Evolutionary conservation across 2,329 filamentous ascomycete species (phyloP).

Genomic region (Arachnopeziza araneosa): DNA sequence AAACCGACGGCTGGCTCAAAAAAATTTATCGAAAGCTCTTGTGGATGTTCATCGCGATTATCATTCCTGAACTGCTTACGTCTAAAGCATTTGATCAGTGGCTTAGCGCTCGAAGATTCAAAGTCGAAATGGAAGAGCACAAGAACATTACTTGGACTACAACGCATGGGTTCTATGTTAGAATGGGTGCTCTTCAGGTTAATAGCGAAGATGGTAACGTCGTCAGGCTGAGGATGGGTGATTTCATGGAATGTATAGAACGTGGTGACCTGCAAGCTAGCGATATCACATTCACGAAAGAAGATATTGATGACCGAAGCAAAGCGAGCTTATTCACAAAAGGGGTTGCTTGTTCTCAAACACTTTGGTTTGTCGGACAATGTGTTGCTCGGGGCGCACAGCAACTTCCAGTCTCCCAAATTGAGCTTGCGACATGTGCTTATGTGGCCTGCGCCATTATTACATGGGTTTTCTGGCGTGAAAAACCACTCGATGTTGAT

Average conservation of each 20-base stretch:
- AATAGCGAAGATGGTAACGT: too few relatives aligned
- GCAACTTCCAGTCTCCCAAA: slow-evolving; percentile 1
- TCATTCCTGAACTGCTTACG: slow-evolving; percentile 3
- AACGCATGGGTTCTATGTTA: too few relatives aligned
- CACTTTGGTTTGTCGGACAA: slow-evolving; percentile 6
- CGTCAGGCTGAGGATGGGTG: too few relatives aligned
- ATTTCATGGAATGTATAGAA: too few relatives aligned
- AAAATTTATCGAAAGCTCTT: too few relatives aligned
- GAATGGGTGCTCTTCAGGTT: too few relatives aligned
- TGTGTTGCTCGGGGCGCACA: background rate
- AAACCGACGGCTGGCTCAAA: slow-evolving; percentile 3
- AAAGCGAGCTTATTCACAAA: slow-evolving; percentile 4
- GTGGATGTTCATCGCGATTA: slow-evolving; percentile 1
- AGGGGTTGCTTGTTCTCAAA: slow-evolving; percentile 3
- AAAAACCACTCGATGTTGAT: slow-evolving; percentile 4
- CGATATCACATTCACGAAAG: too few relatives aligned
- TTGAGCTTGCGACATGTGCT: slow-evolving; percentile 1
- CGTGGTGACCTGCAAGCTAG: too few relatives aligned
- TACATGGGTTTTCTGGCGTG: slow-evolving; percentile 2
- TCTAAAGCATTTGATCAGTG: too few relatives aligned
- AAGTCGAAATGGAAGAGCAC: background rate
- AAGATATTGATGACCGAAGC: background rate
- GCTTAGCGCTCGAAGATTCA: slow-evolving; percentile 1
- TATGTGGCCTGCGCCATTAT: slow-evolving; percentile 3
- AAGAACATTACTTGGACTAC: too few relatives aligned